A percentile compares a stretch with the other conserved stretches of the same genome.
These are phyloP conservation scores for Ogataea pignaliae DNA, from an alignment of 805 yeast genomes.

Conservation along the genomic window DNA sequence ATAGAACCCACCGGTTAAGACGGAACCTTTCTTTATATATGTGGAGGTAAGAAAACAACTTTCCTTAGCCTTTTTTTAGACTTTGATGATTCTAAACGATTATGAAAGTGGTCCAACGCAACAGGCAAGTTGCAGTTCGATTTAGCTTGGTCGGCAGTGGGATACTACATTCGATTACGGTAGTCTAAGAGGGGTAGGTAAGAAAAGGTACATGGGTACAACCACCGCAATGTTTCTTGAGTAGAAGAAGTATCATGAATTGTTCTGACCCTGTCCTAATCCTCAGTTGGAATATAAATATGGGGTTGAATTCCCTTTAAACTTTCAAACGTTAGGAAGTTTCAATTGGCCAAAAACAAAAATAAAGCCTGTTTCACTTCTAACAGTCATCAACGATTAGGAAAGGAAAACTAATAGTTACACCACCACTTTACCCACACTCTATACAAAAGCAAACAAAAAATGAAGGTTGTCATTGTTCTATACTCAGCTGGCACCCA, in stretches of 20 bases:
- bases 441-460: constrained; percentile 1
- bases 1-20: constrained; percentile 11
- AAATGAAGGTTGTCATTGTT: constrained; percentile 47
- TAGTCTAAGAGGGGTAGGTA: not conserved
- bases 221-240: too few species aligned
- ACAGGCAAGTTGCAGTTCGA: too few species aligned
- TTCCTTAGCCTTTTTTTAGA: not conserved
- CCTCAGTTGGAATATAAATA: constrained; percentile 2
- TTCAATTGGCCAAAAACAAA: too few species aligned
- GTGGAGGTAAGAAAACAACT: not conserved
- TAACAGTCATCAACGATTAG: not conserved
- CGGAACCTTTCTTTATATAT: constrained; percentile 9
- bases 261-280: too few species aligned
- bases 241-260: too few species aligned
- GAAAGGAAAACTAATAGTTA: constrained; percentile 1
- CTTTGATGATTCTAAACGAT: too few species aligned
- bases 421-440: too few species aligned
- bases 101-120: too few species aligned
- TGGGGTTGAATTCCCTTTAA: not conserved
- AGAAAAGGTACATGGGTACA: too few species aligned
- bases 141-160: too few species aligned
- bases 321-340: not conserved
- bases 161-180: not conserved
- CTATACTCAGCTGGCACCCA: constrained; percentile 56
- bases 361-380: not conserved